A percentile compares a stretch with the other conserved stretches of the same genome.
Conservation (phyloP, 768 basidiomycete species). For the Lactifluus rugatus region DNA sequence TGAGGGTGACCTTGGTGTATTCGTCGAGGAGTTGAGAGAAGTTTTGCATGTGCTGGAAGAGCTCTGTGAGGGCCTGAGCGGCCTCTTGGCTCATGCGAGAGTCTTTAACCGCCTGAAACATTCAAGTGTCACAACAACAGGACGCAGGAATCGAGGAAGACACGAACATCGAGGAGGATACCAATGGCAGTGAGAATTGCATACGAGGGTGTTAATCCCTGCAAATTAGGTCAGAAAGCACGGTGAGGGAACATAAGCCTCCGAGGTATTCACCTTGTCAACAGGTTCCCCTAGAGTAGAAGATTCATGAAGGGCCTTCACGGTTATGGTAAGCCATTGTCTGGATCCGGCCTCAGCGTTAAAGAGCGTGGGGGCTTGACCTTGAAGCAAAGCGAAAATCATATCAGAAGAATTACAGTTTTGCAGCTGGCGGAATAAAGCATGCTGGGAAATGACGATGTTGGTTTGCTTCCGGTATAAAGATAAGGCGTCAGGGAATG, state of each 20-base stretch:
- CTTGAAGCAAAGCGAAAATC: background rate
- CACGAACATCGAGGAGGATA: background rate
- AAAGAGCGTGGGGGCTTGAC: background rate
- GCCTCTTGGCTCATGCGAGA: background rate
- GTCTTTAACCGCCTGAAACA: background rate
- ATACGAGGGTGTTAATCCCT: background rate
- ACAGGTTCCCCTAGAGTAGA: background rate
- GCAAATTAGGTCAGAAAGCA: background rate
- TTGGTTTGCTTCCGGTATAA: background rate
- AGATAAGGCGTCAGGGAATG: background rate
- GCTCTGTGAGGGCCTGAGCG: background rate
- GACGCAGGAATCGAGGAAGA: background rate
- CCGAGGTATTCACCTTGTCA: background rate
- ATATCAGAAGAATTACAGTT: background rate
- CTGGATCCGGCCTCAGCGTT: background rate
- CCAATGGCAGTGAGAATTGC: background rate
- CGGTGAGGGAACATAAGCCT: background rate
- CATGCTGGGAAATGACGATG: background rate
- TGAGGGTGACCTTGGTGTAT: background rate
- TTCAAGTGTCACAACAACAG: background rate
- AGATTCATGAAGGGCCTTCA: background rate
- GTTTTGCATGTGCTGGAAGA: background rate
- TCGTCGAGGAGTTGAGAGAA: background rate
- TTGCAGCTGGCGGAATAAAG: background rate
- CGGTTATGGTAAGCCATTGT: background rate